A percentile compares a stretch with the other conserved stretches of the same genome.
Conservation (phyloP, 129 eudicot genomes). For the Heracleum sosnowskyi region DNA sequence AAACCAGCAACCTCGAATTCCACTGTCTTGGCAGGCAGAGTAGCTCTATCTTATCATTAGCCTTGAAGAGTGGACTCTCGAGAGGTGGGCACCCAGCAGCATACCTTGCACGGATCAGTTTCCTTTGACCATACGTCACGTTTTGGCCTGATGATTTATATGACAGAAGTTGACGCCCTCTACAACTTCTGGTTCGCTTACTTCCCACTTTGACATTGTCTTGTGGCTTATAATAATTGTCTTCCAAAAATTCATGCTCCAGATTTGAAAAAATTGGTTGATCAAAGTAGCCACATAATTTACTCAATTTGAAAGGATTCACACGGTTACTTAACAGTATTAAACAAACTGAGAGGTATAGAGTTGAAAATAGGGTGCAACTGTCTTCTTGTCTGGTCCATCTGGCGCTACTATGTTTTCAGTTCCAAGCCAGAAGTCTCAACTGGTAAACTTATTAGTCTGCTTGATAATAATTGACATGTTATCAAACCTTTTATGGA, state of each 20-base stretch:
- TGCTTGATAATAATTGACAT: too few relatives aligned
- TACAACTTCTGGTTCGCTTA: slow-evolving; percentile 62
- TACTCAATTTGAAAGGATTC: slow-evolving; percentile 75
- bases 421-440: too few relatives aligned
- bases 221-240: slow-evolving; percentile 43
- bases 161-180: slow-evolving; percentile 33
- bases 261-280: slow-evolving; percentile 76
- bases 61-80: slow-evolving; percentile 27
- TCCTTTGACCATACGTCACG: slow-evolving; percentile 39
- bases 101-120: slow-evolving; percentile 31
- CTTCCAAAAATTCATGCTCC: slow-evolving; percentile 45
- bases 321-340: slow-evolving; percentile 58
- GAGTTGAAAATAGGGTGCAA: too few relatives aligned
- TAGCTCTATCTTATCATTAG: slow-evolving; percentile 62
- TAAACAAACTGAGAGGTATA: too few relatives aligned
- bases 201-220: slow-evolving; percentile 47
- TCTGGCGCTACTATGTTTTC: too few relatives aligned
- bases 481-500: too few relatives aligned
- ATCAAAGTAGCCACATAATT: slow-evolving; percentile 79
- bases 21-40: slow-evolving; percentile 94
- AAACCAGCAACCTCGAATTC: slow-evolving; percentile 98
- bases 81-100: slow-evolving; percentile 24
- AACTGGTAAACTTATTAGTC: too few relatives aligned
- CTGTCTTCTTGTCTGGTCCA: too few relatives aligned
- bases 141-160: slow-evolving; percentile 32